Evolutionary conservation across 257 asterid genomes (phyloP).

Genomic region (Fraxinus excelsior): DNA sequence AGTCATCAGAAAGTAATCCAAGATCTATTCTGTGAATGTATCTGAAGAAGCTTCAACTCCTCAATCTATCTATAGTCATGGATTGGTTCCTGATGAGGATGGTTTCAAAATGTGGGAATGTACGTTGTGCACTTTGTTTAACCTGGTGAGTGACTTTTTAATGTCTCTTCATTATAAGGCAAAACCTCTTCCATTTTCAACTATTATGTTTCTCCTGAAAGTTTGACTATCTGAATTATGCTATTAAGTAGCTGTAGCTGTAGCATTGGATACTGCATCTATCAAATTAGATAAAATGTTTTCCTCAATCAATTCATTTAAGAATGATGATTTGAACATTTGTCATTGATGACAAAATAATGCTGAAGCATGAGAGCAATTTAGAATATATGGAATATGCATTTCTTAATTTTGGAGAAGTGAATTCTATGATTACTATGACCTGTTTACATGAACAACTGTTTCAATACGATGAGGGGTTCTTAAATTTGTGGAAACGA

Average conservation of each 20-base stretch:
- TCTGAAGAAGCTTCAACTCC: constrained; percentile 44
- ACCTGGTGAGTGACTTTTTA: constrained; percentile 55
- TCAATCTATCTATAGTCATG: constrained; percentile 28
- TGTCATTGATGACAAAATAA: neutral
- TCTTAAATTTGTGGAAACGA: neutral
- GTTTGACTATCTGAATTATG: constrained; percentile 3
- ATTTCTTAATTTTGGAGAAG: neutral
- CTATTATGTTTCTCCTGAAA: constrained; percentile 2
- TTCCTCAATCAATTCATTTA: neutral
- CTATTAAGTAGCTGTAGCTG: constrained; percentile 1
- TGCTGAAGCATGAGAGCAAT: neutral
- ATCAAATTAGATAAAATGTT: constrained; percentile 1
- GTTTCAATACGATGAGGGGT: neutral
- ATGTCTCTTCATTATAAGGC: constrained; percentile 1
- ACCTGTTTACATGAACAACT: neutral
- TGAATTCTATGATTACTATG: neutral
- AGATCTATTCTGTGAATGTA: constrained; percentile 22
- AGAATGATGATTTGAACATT: neutral
- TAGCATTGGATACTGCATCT: neutral
- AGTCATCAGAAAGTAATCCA: constrained; percentile 20
- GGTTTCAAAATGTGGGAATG: constrained; percentile 64
- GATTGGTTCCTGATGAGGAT: constrained; percentile 18
- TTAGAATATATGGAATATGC: neutral
- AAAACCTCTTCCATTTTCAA: constrained; percentile 3
- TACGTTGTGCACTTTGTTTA: constrained; percentile 75